A percentile compares a stretch with the other conserved stretches of the same genome.
Evolutionary conservation across 2,329 filamentous ascomycete genomes (phyloP).

Genomic region (Fusarium brachygibbosum): DNA sequence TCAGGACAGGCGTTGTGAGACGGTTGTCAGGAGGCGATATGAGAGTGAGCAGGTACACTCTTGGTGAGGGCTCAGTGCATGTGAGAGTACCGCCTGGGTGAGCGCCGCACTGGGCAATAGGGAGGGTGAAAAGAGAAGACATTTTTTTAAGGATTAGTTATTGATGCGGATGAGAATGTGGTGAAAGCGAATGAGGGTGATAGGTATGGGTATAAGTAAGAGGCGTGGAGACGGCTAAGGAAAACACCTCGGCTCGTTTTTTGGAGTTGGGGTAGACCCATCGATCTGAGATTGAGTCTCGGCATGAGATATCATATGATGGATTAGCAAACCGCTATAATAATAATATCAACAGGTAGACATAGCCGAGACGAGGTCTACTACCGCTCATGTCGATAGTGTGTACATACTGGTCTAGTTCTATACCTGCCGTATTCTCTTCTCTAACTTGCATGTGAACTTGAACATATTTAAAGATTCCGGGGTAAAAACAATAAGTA

Average conservation of each 20-base stretch:
- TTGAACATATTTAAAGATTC: constrained; percentile 16
- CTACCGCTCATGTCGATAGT: background rate
- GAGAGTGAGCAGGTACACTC: constrained; percentile 81
- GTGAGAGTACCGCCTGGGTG: constrained; percentile 70
- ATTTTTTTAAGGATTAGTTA: constrained; percentile 17
- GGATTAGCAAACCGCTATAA: too few relatives aligned
- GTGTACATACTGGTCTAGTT: background rate
- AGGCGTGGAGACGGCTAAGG: constrained; percentile 17
- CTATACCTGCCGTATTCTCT: background rate
- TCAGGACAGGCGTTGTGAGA: constrained; percentile 76
- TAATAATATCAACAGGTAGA: too few relatives aligned
- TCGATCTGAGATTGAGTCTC: constrained; percentile 15
- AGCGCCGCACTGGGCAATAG: constrained; percentile 63
- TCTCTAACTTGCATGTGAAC: constrained; percentile 30
- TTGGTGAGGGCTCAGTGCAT: constrained; percentile 70
- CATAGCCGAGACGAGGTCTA: background rate
- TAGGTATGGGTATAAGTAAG: constrained; percentile 18
- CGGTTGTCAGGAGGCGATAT: constrained; percentile 81
- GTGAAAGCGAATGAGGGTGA: background rate
- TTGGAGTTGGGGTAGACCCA: constrained; percentile 11
- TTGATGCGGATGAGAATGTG: background rate
- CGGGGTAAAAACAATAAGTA: constrained; percentile 25
- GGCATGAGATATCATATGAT: constrained; percentile 27
- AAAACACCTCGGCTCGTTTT: constrained; percentile 42
- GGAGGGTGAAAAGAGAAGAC: constrained; percentile 61